Evolutionary conservation across 1,139 yeast genomes (phyloP), one percentile per base, ranked within the genome.

Genomic region (Suhomyces anneliseae): DNA sequence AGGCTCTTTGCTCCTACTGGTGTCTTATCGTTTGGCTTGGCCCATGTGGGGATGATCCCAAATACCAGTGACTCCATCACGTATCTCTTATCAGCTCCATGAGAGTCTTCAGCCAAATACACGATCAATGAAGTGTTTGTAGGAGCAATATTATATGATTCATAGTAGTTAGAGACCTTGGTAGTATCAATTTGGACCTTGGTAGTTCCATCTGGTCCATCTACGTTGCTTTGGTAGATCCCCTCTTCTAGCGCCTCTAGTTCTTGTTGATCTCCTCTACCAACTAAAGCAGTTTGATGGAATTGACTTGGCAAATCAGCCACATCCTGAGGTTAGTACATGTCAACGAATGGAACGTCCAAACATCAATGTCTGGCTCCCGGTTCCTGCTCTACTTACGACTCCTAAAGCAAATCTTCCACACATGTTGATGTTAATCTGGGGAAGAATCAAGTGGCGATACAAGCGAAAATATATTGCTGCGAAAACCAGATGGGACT

Each of bases 371-470:
- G 32, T 9, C 32, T 29, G 24, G 4, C 24, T 19, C 24, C 24
- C 24, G 24, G 24, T 19, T 19, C 24, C 11, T 36, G 34, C 12
- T 19, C 2, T 47, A 70, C 76, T 43, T 69, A 72, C 78, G 15
- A 71, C 60, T 37, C 73, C 75, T 42, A 72, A 55, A 3, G 79
- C 73, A 52, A 66, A 74, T n/a, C 79, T 53, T 8, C 79, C 79
- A 61, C 79, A 74, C 79, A 74, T 74, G 11, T 32, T 36, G 32
- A 29, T 9, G n/a, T 9, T 11, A 5, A 29, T 29, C 6, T 19
- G 24, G 24, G 24, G 24, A 19, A 19, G 24, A 19, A 19, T 19
- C 24, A 19, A 19, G 24, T 19, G 24, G 24, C 24, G 6, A 19
- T 19, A 19, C 24, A 3, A 19, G 6, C 24, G 33, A 12, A 34